Evolutionary conservation across 2,329 filamentous ascomycete genomes (phyloP).

Genomic region (Orbilia javanica): DNA sequence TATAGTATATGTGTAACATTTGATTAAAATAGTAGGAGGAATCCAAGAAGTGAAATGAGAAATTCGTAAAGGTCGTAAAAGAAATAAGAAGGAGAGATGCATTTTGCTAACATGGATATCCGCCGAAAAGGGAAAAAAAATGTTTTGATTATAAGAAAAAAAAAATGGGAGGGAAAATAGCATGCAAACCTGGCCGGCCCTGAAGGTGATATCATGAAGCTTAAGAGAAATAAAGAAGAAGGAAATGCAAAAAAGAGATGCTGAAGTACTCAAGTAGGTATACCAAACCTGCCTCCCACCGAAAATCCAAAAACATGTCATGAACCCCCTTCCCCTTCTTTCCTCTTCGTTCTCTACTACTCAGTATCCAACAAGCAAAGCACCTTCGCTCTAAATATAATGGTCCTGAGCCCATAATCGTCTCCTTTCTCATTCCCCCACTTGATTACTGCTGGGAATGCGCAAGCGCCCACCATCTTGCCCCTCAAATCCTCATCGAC

Average conservation of each 20-base stretch:
- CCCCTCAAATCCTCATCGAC: conserved; percentile 53
- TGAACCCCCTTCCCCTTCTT: background rate
- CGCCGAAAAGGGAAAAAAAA: conserved; percentile 28
- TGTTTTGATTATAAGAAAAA: background rate
- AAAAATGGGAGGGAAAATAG: background rate
- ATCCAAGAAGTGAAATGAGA: conserved; percentile 18
- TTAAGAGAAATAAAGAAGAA: background rate
- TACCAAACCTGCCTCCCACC: background rate
- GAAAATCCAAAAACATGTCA: background rate
- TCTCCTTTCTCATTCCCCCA: conserved; percentile 58
- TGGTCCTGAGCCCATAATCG: conserved; percentile 42
- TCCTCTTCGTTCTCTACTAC: conserved; percentile 2
- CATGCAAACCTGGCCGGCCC: background rate
- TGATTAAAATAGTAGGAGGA: conserved; percentile 11
- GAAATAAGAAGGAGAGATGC: no score
- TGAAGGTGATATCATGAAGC: conserved; percentile 13
- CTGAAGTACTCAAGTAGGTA: background rate
- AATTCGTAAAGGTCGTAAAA: conserved; percentile 34
- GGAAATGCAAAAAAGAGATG: background rate
- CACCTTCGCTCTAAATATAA: conserved; percentile 55
- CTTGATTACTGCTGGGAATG: conserved; percentile 55
- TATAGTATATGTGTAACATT: conserved; percentile 5
- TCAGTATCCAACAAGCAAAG: conserved; percentile 56
- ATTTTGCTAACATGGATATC: conserved; percentile 57
- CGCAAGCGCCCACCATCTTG: conserved; percentile 57